Evolutionary conservation across 2,329 filamentous ascomycete genomes (phyloP), one percentile per base, ranked within the genome.

Genomic region (Polytolypa hystricis): DNA sequence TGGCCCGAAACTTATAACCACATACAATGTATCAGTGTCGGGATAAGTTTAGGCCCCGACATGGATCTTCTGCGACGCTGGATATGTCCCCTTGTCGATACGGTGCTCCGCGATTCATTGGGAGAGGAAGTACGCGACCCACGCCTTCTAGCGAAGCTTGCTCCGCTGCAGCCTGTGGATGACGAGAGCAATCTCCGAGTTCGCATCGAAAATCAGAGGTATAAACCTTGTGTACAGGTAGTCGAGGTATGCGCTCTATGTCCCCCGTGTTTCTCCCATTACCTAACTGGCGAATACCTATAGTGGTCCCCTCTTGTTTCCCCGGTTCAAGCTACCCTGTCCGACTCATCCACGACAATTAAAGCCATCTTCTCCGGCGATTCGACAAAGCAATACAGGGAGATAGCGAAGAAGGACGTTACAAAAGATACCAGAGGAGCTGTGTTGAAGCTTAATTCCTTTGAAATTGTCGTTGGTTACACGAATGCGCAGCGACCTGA

Each of bases 111-210:
- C n/a, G 16, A 15, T 2, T 39, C 23, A 26, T n/a, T 44, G 16
- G 36, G 31, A 15, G 23, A 32, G 12, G 12, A 19, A 5, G 8
- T 20, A 4, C 30, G 20, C 2, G 19, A 26, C 23, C n/a, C 19
- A 20, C 27, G 16, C 8, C 15, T 7, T 7, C 7, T 7, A 21
- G 4, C 15, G 4, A 15, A 21, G 12, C 16, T 29, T 5, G 25
- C 18, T 8, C 11, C 26, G 16, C 46, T 57, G 33, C 5, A 38
- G 23, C 12, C 33, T 17, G 47, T 56, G 30, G 53, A 62, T 38
- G 50, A 62, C 47, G 58, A 53, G 9, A 53, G 50, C 20, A 54
- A 49, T 30, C 42, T 62, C 30, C 53, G 47, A n/a, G 54, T 63
- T 35, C 41, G 29, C 14, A 44, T 42, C 11, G 5, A 20, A 5